phyloP scores from a whole-genome alignment of 1,139 yeast genomes.

The Citeromyces siamensis region DNA sequence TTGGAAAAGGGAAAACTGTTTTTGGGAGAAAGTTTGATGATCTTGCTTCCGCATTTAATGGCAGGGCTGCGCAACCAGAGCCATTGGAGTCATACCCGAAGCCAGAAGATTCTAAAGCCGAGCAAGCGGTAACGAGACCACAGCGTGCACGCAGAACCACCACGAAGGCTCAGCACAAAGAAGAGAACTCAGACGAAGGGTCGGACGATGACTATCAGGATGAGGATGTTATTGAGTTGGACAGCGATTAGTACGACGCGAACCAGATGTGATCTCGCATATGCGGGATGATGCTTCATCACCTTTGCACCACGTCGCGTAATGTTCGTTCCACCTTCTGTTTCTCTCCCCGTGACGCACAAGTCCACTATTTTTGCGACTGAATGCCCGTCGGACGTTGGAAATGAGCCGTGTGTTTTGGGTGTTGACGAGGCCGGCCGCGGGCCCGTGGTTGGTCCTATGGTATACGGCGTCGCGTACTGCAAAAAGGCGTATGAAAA shows the following conservation, averaged over 20 bases:
- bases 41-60: neutral
- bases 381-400: constrained; percentile 2
- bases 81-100: too few species aligned
- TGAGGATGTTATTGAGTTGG: constrained; percentile 4
- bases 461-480: constrained; percentile 90
- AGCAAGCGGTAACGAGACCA: neutral
- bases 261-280: too few species aligned
- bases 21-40: constrained; percentile 6
- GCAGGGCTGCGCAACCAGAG: neutral
- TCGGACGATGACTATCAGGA: constrained; percentile 7
- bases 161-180: neutral
- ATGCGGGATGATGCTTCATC: neutral
- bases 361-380: neutral
- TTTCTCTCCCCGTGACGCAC: neutral
- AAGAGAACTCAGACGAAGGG: neutral
- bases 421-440: constrained; percentile 99
- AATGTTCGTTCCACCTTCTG: neutral
- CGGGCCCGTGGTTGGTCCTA: constrained; percentile 94
- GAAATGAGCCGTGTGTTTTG: constrained; percentile 27
- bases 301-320: constrained; percentile 1
- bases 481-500: constrained; percentile 45
- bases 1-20: constrained; percentile 10
- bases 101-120: too few species aligned
- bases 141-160: neutral
- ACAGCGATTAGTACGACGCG: neutral